These are phyloP conservation scores for Liquidambar formosana DNA, from an alignment of 164 flowering plant species.

Conservation along the genomic window DNA sequence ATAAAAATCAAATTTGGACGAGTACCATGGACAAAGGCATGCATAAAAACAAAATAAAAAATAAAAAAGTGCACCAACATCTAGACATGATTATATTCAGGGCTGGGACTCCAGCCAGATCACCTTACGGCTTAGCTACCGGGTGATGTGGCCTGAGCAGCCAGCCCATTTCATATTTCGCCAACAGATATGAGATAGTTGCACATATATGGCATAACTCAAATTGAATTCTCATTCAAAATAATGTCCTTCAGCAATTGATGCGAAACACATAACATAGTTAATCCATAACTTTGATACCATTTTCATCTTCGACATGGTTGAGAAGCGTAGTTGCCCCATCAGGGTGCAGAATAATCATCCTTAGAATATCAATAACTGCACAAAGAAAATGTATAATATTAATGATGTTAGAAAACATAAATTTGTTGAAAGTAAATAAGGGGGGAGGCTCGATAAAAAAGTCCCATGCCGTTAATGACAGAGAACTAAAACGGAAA, in stretches of 20 bases:
- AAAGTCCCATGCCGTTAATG: background rate
- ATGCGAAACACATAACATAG: background rate
- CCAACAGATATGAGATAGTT: background rate
- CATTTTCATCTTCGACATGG: slow-evolving; percentile 50
- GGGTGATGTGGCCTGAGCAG: background rate
- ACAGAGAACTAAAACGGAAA: background rate
- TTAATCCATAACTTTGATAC: slow-evolving; percentile 29
- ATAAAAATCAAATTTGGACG: background rate
- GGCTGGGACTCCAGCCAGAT: background rate
- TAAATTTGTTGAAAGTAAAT: background rate
- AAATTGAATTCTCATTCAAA: background rate
- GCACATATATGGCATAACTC: background rate
- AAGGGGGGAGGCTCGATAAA: too few species aligned
- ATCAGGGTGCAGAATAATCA: slow-evolving; percentile 80
- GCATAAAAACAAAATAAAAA: background rate
- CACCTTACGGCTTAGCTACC: background rate
- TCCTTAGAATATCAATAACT: slow-evolving; percentile 83
- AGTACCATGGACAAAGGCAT: background rate
- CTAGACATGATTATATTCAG: background rate
- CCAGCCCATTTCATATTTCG: background rate
- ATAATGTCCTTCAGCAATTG: background rate
- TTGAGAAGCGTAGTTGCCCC: slow-evolving; percentile 65
- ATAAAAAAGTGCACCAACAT: background rate
- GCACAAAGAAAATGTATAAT: slow-evolving; percentile 28
- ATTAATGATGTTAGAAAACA: background rate